These are phyloP conservation scores for Tympanopsis confertula DNA, from an alignment of 2,329 filamentous ascomycete species.

Conservation along the genomic window DNA sequence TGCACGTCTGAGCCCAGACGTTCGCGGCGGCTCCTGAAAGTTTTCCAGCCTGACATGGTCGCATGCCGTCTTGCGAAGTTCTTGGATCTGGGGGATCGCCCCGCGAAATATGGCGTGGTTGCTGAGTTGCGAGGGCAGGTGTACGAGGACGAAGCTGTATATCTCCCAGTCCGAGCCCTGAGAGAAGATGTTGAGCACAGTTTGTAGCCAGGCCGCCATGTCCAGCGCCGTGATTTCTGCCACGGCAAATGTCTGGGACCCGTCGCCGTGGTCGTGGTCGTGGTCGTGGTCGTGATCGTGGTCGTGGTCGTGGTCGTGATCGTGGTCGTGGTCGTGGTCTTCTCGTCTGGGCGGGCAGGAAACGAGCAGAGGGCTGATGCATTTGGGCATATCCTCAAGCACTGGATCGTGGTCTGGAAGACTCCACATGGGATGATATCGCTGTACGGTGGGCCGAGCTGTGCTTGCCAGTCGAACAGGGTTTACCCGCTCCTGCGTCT, in stretches of 20 bases:
- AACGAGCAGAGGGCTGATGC: neutral
- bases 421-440: neutral
- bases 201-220: conserved; percentile 63
- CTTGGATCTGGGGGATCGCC: conserved; percentile 63
- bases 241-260: no score
- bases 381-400: neutral
- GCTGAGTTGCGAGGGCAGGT: conserved; percentile 75
- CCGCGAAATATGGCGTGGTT: conserved; percentile 78
- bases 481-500: neutral
- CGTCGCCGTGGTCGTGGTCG: neutral
- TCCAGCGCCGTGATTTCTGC: conserved; percentile 31
- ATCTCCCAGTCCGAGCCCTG: conserved; percentile 77
- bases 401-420: neutral
- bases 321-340: neutral
- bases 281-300: no score
- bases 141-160: conserved; percentile 79
- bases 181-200: conserved; percentile 62
- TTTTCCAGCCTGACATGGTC: conserved; percentile 68
- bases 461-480: neutral
- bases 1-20: conserved; percentile 71
- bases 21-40: conserved; percentile 70
- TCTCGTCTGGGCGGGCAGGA: neutral
- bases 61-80: conserved; percentile 65
- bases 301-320: neutral
- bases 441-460: neutral